Evolutionary conservation across 768 basidiomycete species (phyloP), one percentile per base, ranked within the genome.

Genomic region (Cystofilobasidium ferigula): DNA sequence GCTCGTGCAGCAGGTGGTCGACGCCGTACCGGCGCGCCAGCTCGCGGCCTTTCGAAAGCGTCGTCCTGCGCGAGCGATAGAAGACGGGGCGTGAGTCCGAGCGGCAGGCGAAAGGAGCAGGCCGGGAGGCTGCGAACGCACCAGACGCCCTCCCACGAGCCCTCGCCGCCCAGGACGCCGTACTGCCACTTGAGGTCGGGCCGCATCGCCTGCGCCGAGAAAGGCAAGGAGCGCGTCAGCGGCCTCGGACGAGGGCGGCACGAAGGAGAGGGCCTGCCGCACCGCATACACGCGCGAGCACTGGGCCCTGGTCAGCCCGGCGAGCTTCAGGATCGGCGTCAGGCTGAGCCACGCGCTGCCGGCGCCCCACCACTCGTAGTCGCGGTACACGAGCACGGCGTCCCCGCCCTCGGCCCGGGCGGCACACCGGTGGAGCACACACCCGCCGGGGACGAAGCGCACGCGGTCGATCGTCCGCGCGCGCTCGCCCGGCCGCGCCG

Each of bases 141-240:
- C 61, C 61, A 61, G 32, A 61, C 61, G 18, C 61, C 61, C 18
- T 51, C 22, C 61, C 61, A 61, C 20, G 28, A 43, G 34, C 14
- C 22, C 36, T 24, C 2, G 60, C 24, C 30, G 5, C 8, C 51
- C 14, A 36, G 20, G 4, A 14, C 30, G 30, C 24, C 45, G 32
- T 35, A 36, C n/a, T 20, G 32, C 45, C 28, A 35, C 22, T 28
- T 22, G 26, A 51, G 32, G 36, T 47, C 24, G 18, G 47, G 12
- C 28, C 42, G 35, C 22, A 38, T 58, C 13, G 6, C n/a, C 22
- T 22, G 20, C 34, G n/a, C n/a, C n/a, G n/a, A n/a, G n/a, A n/a
- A n/a, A n/a, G n/a, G n/a, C n/a, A n/a, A n/a, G n/a, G n/a, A n/a
- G n/a, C n/a, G n/a, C n/a, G n/a, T n/a, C n/a, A n/a, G n/a, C n/a